These are phyloP conservation scores for Metschnikowia peoriensis DNA, from an alignment of 805 yeast species.

Conservation along the genomic window DNA sequence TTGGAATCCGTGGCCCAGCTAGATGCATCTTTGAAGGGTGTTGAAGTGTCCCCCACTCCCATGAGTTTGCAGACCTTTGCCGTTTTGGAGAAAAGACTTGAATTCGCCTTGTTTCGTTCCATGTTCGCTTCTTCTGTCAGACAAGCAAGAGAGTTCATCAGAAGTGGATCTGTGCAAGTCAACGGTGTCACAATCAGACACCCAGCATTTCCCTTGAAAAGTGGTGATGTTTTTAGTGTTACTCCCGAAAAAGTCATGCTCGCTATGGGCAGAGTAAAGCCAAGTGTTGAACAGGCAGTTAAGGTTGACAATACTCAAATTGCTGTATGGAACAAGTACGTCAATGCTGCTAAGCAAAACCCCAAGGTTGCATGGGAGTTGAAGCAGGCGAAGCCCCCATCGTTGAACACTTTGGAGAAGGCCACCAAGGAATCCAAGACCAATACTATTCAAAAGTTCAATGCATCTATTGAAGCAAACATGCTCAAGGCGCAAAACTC, in stretches of 20 bases:
- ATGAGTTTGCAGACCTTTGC: slow-evolving; percentile 86
- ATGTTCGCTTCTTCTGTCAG: slow-evolving; percentile 91
- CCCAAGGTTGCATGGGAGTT: slow-evolving; percentile 59
- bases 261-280: slow-evolving; percentile 85
- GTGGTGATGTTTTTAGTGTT: slow-evolving; percentile 87
- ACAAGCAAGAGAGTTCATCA: slow-evolving; percentile 87
- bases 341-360: slow-evolving; percentile 53
- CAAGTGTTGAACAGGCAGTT: slow-evolving; percentile 65
- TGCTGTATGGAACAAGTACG: slow-evolving; percentile 71
- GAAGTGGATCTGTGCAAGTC: slow-evolving; percentile 78
- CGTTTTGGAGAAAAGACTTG: slow-evolving; percentile 82
- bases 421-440: slow-evolving; percentile 13
- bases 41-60: slow-evolving; percentile 63
- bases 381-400: slow-evolving; percentile 40
- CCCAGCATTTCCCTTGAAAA: slow-evolving; percentile 72
- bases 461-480: slow-evolving; percentile 37
- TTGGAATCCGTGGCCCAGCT: slow-evolving; percentile 85
- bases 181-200: slow-evolving; percentile 78
- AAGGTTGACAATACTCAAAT: slow-evolving; percentile 72
- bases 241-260: slow-evolving; percentile 79
- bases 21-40: slow-evolving; percentile 73
- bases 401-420: slow-evolving; percentile 29
- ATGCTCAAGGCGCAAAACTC: slow-evolving; percentile 43
- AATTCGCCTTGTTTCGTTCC: slow-evolving; percentile 85
- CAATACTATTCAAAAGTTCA: slow-evolving; percentile 26